Percentiles rank a stretch among this genome's conserved stretches.
These are phyloP conservation scores for Cyberlindnera xishuangbannaensis DNA, from an alignment of 805 yeast species.

Conservation along the genomic window DNA sequence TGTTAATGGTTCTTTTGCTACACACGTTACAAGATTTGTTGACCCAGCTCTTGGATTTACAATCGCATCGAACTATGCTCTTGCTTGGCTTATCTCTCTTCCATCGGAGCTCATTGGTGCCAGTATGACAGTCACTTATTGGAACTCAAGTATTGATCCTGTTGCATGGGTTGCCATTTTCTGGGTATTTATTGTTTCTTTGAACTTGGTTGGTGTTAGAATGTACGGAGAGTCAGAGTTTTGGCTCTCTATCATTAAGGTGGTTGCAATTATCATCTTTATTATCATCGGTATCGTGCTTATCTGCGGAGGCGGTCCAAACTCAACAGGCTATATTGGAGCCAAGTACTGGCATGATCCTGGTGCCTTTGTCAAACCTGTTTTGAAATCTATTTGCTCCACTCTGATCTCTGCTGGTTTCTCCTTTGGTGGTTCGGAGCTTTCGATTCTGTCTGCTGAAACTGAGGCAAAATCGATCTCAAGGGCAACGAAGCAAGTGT, in stretches of 20 bases:
- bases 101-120: slow-evolving; percentile 60
- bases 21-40: slow-evolving; percentile 44
- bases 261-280: slow-evolving; percentile 41
- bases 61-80: slow-evolving; percentile 46
- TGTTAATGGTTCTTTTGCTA: slow-evolving; percentile 47
- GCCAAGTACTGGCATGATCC: slow-evolving; percentile 43
- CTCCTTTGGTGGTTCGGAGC: slow-evolving; percentile 70
- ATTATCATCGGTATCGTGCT: slow-evolving; percentile 44
- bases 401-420: slow-evolving; percentile 78
- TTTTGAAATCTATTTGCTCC: slow-evolving; percentile 63
- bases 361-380: slow-evolving; percentile 48
- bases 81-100: slow-evolving; percentile 51
- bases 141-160: slow-evolving; percentile 42
- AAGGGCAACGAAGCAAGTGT: slow-evolving; percentile 61
- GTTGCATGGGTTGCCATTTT: slow-evolving; percentile 59
- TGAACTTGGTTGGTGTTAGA: slow-evolving; percentile 48
- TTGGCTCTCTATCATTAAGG: slow-evolving; percentile 39
- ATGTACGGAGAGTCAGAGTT: slow-evolving; percentile 54
- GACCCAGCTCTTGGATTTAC: slow-evolving; percentile 55
- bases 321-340: slow-evolving; percentile 36
- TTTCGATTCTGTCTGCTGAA: slow-evolving; percentile 72
- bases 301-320: slow-evolving; percentile 41
- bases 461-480: slow-evolving; percentile 65
- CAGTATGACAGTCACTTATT: slow-evolving; percentile 49
- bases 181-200: slow-evolving; percentile 38